Evolutionary conservation across 2,329 filamentous ascomycete genomes (phyloP).

Genomic region (Eurotiales sp.): DNA sequence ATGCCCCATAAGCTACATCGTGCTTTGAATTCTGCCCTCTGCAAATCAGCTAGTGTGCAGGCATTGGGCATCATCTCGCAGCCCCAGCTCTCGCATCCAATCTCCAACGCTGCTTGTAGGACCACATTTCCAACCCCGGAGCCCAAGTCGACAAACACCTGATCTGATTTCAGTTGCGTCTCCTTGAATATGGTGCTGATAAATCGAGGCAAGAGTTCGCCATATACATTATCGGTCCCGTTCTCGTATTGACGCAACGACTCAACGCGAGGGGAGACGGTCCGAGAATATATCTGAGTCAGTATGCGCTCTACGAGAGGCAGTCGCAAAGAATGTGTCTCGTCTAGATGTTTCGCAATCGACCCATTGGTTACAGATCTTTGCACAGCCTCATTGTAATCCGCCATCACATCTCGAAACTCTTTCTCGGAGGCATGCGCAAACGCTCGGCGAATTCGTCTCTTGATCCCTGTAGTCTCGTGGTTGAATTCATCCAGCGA

Average conservation of each 20-base stretch:
- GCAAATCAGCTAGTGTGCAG: conserved; percentile 73
- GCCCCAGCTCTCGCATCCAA: conserved; percentile 92
- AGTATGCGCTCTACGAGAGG: conserved; percentile 76
- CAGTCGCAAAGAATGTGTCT: conserved; percentile 65
- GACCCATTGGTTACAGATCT: conserved; percentile 65
- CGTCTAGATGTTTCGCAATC: conserved; percentile 68
- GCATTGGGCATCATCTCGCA: conserved; percentile 95
- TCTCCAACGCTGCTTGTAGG: conserved; percentile 85
- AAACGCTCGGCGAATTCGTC: conserved; percentile 71
- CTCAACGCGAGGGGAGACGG: conserved; percentile 84
- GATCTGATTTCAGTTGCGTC: conserved; percentile 71
- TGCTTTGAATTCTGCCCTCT: conserved; percentile 78
- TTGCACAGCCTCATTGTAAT: conserved; percentile 72
- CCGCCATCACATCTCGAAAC: conserved; percentile 68
- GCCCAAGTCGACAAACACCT: conserved; percentile 90
- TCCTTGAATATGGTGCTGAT: conserved; percentile 76
- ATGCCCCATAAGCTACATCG: conserved; percentile 88
- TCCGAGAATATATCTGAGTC: conserved; percentile 84
- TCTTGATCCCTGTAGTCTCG: conserved; percentile 68
- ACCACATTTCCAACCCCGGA: conserved; percentile 96
- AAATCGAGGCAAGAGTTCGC: conserved; percentile 83
- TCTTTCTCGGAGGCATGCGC: conserved; percentile 64
- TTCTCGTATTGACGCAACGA: conserved; percentile 80
- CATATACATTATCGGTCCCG: conserved; percentile 90
- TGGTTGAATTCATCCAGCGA: conserved; percentile 66